These are phyloP conservation scores for Scleromitrula shiraiana DNA, from an alignment of 2,329 filamentous ascomycete genomes.

Conservation along the genomic window DNA sequence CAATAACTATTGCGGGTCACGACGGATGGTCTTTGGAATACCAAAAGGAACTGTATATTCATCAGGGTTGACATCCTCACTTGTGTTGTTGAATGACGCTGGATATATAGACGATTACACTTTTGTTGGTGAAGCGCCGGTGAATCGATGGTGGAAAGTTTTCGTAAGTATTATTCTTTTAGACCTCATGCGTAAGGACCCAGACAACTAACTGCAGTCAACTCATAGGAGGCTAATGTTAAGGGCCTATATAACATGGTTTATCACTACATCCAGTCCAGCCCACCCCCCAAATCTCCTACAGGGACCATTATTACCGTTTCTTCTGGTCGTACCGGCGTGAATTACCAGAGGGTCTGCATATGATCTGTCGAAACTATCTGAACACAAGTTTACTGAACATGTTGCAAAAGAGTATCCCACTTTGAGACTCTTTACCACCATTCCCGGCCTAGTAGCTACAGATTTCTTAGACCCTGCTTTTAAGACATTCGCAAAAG, in stretches of 20 bases:
- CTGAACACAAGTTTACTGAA: neutral
- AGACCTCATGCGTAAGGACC: too few relatives aligned
- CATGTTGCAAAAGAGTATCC: conserved; percentile 32
- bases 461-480: conserved; percentile 34
- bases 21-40: too few relatives aligned
- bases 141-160: neutral
- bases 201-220: too few relatives aligned
- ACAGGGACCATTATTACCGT: neutral
- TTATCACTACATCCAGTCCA: neutral
- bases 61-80: too few relatives aligned
- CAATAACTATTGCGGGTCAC: too few relatives aligned
- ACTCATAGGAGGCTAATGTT: neutral
- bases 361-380: conserved; percentile 1
- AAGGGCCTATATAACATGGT: conserved; percentile 5
- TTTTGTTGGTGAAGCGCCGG: too few relatives aligned
- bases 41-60: too few relatives aligned
- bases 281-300: neutral
- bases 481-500: conserved; percentile 28
- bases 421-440: conserved; percentile 35
- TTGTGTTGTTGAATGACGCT: too few relatives aligned
- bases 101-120: too few relatives aligned
- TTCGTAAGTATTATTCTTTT: neutral
- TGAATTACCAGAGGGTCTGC: neutral
- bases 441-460: conserved; percentile 40
- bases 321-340: neutral